These are phyloP conservation scores for Ustanciosporium gigantosporum DNA, from an alignment of 1,284 basidiomycete species.

Conservation along the genomic window DNA sequence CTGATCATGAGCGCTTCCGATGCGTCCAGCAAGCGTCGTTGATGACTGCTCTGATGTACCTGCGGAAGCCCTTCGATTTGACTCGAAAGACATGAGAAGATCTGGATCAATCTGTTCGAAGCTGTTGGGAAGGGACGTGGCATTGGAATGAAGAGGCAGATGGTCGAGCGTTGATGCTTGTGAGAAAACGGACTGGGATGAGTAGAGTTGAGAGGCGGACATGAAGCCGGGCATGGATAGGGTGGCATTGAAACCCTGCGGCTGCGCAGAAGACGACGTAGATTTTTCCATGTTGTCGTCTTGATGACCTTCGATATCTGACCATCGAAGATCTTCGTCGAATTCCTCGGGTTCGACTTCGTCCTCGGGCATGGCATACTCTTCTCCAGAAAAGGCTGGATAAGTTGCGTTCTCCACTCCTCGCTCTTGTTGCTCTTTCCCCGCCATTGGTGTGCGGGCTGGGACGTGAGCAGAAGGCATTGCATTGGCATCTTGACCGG, in stretches of 20 bases:
- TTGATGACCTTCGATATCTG: slow-evolving; percentile 11
- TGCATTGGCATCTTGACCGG: slow-evolving; percentile 1
- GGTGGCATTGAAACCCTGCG: slow-evolving; percentile 1
- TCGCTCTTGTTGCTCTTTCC: too few species aligned
- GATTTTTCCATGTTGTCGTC: too few species aligned
- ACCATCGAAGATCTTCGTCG: slow-evolving; percentile 32
- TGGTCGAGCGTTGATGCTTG: not conserved
- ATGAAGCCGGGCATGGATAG: slow-evolving; percentile 29
- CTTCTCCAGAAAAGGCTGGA: not conserved
- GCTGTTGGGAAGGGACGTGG: not conserved
- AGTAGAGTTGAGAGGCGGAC: slow-evolving; percentile 20
- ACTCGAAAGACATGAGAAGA: too few species aligned
- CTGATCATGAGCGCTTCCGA: too few species aligned
- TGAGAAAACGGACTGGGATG: not conserved
- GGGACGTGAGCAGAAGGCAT: too few species aligned
- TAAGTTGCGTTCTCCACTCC: too few species aligned
- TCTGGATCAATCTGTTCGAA: slow-evolving; percentile 17
- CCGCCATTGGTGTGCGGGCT: too few species aligned
- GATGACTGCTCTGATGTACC: not conserved
- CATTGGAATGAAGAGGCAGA: not conserved
- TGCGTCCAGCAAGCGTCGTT: not conserved
- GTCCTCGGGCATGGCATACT: slow-evolving; percentile 20
- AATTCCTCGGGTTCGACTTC: slow-evolving; percentile 32
- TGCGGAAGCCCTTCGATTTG: too few species aligned
- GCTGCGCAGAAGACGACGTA: too few species aligned